Evolutionary conservation across 495 filamentous ascomycete species (phyloP).

Genomic region (Hyphodiscus hymeniophilus): DNA sequence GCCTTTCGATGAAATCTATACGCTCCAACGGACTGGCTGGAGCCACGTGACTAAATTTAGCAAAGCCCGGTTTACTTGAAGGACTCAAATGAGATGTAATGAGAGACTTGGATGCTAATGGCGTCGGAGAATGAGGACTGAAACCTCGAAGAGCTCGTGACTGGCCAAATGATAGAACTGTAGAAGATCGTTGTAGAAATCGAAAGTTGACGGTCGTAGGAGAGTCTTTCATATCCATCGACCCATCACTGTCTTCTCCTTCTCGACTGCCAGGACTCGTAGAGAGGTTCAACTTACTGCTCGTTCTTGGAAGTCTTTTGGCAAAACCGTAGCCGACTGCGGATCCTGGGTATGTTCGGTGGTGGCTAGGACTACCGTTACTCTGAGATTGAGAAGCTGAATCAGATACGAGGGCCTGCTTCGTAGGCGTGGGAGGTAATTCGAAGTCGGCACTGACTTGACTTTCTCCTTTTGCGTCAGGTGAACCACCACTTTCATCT

Average conservation of each 20-base stretch:
- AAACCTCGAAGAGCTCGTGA: slow-evolving; percentile 28
- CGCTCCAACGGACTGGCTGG: slow-evolving; percentile 43
- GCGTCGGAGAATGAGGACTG: slow-evolving; percentile 24
- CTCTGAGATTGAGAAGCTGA: neutral
- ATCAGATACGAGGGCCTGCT: slow-evolving; percentile 39
- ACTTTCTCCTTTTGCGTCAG: slow-evolving; percentile 46
- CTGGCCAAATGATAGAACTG: slow-evolving; percentile 28
- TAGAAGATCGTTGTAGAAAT: slow-evolving; percentile 11
- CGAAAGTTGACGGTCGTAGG: slow-evolving; percentile 19
- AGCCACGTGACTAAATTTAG: slow-evolving; percentile 36
- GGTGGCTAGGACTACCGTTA: slow-evolving; percentile 20
- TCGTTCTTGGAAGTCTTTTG: slow-evolving; percentile 21
- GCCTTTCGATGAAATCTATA: slow-evolving; percentile 37
- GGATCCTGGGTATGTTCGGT: slow-evolving; percentile 13
- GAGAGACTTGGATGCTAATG: slow-evolving; percentile 27
- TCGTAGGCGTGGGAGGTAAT: slow-evolving; percentile 88
- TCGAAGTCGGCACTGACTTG: slow-evolving; percentile 58
- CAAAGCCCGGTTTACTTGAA: slow-evolving; percentile 27
- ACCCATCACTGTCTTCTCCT: slow-evolving; percentile 20
- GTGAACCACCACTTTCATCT: slow-evolving; percentile 47
- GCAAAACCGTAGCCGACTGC: slow-evolving; percentile 11
- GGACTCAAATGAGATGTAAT: slow-evolving; percentile 23
- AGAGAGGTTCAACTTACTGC: slow-evolving; percentile 35
- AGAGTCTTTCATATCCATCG: slow-evolving; percentile 22
- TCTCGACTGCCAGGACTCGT: slow-evolving; percentile 17